phyloP scores from a whole-genome alignment of 2,329 filamentous ascomycete genomes.

The Talaromyces sp. region DNA sequence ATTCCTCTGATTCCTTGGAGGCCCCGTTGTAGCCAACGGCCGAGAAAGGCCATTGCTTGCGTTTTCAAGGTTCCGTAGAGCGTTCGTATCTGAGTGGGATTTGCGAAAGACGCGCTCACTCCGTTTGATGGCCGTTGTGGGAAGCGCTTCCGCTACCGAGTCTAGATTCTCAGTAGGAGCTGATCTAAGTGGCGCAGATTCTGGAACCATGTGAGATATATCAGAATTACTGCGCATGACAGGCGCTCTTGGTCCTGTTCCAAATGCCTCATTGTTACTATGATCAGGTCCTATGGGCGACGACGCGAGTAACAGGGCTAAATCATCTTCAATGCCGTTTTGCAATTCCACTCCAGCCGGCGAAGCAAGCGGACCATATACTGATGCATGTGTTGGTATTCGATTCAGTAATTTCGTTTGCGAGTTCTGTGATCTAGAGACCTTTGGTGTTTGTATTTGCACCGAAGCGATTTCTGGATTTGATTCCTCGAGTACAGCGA shows the following conservation, averaged over 20 bases:
- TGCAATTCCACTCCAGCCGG: slow-evolving; percentile 11
- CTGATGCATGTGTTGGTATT: slow-evolving; percentile 14
- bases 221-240: slow-evolving; percentile 17
- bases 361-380: slow-evolving; percentile 14
- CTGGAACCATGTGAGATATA: slow-evolving; percentile 10
- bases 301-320: not conserved
- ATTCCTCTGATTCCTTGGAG: slow-evolving; percentile 19
- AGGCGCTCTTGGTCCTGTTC: not conserved
- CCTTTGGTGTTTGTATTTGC: slow-evolving; percentile 3
- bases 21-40: slow-evolving; percentile 21
- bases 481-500: slow-evolving; percentile 28
- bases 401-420: slow-evolving; percentile 9
- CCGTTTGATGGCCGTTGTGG: not conserved
- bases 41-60: slow-evolving; percentile 10
- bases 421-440: slow-evolving; percentile 5
- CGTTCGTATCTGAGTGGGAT: slow-evolving; percentile 34
- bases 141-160: not conserved
- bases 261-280: not conserved
- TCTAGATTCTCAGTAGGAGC: not conserved
- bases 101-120: slow-evolving; percentile 27
- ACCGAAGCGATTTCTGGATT: not conserved
- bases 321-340: not conserved
- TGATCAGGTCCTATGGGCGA: not conserved
- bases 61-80: slow-evolving; percentile 23
- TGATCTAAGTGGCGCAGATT: not conserved